Evolutionary conservation across 441 rosid species (phyloP).

Genomic region (Croton laevigatus): DNA sequence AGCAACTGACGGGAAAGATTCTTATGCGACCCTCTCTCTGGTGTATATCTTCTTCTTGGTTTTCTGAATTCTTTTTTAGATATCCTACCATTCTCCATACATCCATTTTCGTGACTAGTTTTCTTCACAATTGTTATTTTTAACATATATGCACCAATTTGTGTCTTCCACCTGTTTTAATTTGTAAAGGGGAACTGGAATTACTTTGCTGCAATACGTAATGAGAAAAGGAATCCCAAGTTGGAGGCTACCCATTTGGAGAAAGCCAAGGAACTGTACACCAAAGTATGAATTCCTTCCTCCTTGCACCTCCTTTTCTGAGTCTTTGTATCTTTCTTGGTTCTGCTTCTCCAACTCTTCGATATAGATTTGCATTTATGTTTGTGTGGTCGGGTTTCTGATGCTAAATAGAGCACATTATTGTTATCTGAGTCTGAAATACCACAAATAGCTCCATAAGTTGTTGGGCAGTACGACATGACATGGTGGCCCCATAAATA

Average conservation of each 20-base stretch:
- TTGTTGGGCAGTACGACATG: background rate
- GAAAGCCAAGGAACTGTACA: conserved; percentile 95
- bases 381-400: background rate
- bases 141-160: background rate
- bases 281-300: conserved; percentile 56
- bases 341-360: background rate
- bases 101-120: background rate
- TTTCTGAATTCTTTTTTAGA: background rate
- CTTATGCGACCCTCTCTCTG: conserved; percentile 92
- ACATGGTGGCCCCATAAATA: background rate
- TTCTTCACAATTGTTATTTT: background rate
- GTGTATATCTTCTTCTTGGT: conserved; percentile 37
- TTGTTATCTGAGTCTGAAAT: background rate
- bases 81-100: background rate
- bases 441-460: background rate
- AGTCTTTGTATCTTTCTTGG: background rate
- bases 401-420: background rate
- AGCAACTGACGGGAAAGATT: conserved; percentile 95
- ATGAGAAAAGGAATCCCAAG: conserved; percentile 98
- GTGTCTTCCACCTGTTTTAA: conserved; percentile 24
- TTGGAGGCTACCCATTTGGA: conserved; percentile 99
- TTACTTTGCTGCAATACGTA: conserved; percentile 97
- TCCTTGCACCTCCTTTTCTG: conserved; percentile 7
- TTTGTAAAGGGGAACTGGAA: conserved; percentile 94
- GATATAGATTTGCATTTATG: background rate